phyloP scores from a whole-genome alignment of 306 rosid species.

The Casuarina equisetifolia region DNA sequence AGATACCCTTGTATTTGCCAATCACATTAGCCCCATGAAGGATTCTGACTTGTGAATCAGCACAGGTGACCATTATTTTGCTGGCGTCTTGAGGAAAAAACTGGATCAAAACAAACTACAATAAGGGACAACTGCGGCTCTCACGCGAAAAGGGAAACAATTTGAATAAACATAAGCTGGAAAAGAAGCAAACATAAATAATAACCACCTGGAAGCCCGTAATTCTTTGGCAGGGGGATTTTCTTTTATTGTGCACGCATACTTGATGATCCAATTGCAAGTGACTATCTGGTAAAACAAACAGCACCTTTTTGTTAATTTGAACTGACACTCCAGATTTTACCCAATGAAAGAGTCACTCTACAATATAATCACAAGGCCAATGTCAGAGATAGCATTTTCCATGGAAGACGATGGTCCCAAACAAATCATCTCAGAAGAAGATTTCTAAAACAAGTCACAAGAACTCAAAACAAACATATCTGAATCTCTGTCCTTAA shows the following conservation, averaged over 20 bases:
- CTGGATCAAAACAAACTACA: slow-evolving; percentile 45
- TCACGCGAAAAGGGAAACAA: background rate
- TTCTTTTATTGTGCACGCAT: slow-evolving; percentile 70
- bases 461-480: background rate
- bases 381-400: background rate
- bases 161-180: background rate
- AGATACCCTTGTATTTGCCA: slow-evolving; percentile 77
- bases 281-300: slow-evolving; percentile 60
- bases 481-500: background rate
- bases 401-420: background rate
- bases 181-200: slow-evolving; percentile 14
- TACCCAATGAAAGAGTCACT: background rate
- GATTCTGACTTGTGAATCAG: slow-evolving; percentile 84
- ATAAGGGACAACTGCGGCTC: background rate
- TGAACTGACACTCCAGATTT: slow-evolving; percentile 13
- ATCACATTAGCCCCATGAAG: slow-evolving; percentile 72
- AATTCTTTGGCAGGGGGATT: slow-evolving; percentile 72
- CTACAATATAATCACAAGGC: background rate
- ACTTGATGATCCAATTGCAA: slow-evolving; percentile 64
- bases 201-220: slow-evolving; percentile 77
- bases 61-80: slow-evolving; percentile 82
- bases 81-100: slow-evolving; percentile 68
- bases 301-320: slow-evolving; percentile 17
- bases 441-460: background rate
- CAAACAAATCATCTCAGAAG: background rate